phyloP scores from a whole-genome alignment of 2,329 filamentous ascomycete species.

The Diatrype stigma region DNA sequence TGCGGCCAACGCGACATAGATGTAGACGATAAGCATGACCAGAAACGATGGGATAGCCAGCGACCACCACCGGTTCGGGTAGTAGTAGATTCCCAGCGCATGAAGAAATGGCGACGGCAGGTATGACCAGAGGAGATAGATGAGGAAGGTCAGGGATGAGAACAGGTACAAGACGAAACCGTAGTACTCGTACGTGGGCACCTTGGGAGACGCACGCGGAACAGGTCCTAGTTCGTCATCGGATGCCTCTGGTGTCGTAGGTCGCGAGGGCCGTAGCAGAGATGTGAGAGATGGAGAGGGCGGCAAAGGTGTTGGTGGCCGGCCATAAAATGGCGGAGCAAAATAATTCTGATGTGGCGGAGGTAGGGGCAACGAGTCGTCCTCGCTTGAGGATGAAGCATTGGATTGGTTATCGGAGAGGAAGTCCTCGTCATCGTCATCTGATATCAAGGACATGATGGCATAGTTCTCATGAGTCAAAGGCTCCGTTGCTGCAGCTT shows the following conservation, averaged over 20 bases:
- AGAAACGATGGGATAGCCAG: conserved; percentile 87
- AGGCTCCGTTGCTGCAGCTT: too few relatives aligned
- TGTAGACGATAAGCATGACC: conserved; percentile 84
- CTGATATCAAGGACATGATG: conserved; percentile 22
- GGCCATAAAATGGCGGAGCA: conserved; percentile 89
- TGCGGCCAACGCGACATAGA: conserved; percentile 84
- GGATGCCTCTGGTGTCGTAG: conserved; percentile 86
- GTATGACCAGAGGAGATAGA: conserved; percentile 77
- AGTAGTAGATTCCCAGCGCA: conserved; percentile 91
- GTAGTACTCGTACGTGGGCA: conserved; percentile 99
- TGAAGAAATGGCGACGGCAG: conserved; percentile 89
- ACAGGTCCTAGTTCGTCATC: conserved; percentile 79
- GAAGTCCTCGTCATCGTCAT: conserved; percentile 21
- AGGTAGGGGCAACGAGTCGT: conserved; percentile 35
- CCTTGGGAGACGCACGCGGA: conserved; percentile 81
- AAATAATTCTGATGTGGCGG: conserved; percentile 53
- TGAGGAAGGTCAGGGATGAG: conserved; percentile 73
- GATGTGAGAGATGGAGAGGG: conserved; percentile 91
- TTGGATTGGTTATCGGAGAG: conserved; percentile 25
- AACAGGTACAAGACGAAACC: conserved; percentile 96
- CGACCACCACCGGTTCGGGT: conserved; percentile 97
- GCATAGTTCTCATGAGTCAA: too few relatives aligned
- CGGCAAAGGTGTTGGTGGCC: conserved; percentile 90
- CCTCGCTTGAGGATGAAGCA: conserved; percentile 25
- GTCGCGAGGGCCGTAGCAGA: conserved; percentile 83